These are phyloP conservation scores for Emmonsiellopsis sp. DNA, from an alignment of 2,329 filamentous ascomycete species.

Conservation along the genomic window DNA sequence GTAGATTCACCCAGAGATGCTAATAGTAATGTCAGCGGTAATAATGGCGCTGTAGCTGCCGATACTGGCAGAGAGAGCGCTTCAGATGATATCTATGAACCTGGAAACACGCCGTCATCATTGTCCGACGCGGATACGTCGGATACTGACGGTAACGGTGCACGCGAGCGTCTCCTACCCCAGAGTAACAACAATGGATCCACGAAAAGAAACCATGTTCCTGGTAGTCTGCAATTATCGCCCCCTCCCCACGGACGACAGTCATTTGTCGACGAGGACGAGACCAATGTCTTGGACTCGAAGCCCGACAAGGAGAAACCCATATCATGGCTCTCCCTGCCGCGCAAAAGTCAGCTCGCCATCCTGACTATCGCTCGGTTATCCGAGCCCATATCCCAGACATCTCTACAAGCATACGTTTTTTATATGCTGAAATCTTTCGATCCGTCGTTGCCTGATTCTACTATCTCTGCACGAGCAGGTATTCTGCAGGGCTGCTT, in stretches of 20 bases:
- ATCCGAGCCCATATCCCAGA: conserved; percentile 74
- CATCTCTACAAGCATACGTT: conserved; percentile 68
- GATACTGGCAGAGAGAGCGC: background rate
- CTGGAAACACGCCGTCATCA: background rate
- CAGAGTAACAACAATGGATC: background rate
- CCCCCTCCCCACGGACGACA: conserved; percentile 7
- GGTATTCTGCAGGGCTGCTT: conserved; percentile 72
- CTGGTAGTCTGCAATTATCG: background rate
- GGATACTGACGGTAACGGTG: background rate
- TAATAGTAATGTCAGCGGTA: background rate
- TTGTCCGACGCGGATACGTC: background rate
- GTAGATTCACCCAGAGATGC: background rate
- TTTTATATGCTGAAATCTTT: conserved; percentile 86
- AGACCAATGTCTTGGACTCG: conserved; percentile 7
- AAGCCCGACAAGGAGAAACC: conserved; percentile 26
- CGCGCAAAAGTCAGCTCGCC: conserved; percentile 65
- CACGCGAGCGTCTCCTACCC: background rate
- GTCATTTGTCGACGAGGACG: conserved; percentile 17
- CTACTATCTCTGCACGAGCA: conserved; percentile 64
- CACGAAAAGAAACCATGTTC: background rate
- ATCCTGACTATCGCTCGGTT: conserved; percentile 70
- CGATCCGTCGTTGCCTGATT: conserved; percentile 46
- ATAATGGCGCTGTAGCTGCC: background rate
- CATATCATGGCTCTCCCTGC: conserved; percentile 63
- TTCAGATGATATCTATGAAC: background rate